A percentile compares a stretch with the other conserved stretches of the same genome.
These are phyloP conservation scores for Medicago ruthenica DNA, from an alignment of 306 rosid species.

Conservation along the genomic window DNA sequence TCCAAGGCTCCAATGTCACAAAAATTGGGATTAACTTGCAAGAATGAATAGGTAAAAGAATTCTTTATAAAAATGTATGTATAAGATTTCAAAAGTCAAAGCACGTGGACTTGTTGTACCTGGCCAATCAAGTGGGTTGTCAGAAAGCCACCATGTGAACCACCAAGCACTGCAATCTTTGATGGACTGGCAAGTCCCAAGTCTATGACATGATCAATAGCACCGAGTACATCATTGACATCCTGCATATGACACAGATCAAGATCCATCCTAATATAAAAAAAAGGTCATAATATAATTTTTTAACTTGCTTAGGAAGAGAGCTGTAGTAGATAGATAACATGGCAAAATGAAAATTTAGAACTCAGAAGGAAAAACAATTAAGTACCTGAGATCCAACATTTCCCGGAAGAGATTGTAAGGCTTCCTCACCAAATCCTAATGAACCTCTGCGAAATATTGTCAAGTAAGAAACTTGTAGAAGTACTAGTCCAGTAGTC, in stretches of 20 bases:
- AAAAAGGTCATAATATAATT: neutral
- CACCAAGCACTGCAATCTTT: constrained; percentile 84
- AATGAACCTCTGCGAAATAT: constrained; percentile 77
- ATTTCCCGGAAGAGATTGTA: constrained; percentile 94
- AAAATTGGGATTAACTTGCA: neutral
- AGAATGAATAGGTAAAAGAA: constrained; percentile 2
- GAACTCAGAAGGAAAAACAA: constrained; percentile 26
- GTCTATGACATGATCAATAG: constrained; percentile 77
- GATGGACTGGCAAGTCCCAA: constrained; percentile 75
- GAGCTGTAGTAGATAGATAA: constrained; percentile 36
- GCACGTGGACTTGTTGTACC: constrained; percentile 51
- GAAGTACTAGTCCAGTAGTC: constrained; percentile 9
- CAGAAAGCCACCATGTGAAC: constrained; percentile 97
- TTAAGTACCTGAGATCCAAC: constrained; percentile 79
- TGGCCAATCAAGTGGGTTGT: constrained; percentile 98
- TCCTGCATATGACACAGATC: constrained; percentile 61
- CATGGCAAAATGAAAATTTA: constrained; percentile 22
- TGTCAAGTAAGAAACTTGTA: constrained; percentile 40
- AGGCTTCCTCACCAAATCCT: constrained; percentile 98
- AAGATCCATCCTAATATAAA: constrained; percentile 20
- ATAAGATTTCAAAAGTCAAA: constrained; percentile 28
- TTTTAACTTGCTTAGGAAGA: constrained; percentile 40
- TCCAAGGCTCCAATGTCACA: constrained; percentile 11
- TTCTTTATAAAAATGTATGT: neutral
- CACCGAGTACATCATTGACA: constrained; percentile 80